phyloP scores from a whole-genome alignment of 2,329 filamentous ascomycete genomes.

The Diplodia intermedia region DNA sequence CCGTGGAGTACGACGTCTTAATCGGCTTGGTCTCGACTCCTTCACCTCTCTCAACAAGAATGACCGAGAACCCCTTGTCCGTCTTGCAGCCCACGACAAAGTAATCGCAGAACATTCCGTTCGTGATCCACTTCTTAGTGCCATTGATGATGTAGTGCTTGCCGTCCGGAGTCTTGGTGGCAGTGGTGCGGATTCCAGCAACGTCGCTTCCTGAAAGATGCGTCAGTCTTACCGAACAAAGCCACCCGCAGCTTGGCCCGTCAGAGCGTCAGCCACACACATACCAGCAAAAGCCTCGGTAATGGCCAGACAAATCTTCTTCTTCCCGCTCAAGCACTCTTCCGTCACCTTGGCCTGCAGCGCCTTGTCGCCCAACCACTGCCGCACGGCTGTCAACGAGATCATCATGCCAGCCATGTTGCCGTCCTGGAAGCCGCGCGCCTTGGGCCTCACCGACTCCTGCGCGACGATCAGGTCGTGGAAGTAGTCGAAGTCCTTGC shows the following conservation, averaged over 20 bases:
- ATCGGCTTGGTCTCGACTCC: conserved; percentile 78
- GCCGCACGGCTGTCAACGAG: conserved; percentile 77
- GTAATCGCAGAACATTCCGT: conserved; percentile 81
- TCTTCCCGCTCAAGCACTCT: conserved; percentile 78
- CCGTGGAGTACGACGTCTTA: conserved; percentile 80
- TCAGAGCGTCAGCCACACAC: conserved; percentile 1
- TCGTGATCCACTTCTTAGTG: conserved; percentile 87
- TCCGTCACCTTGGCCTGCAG: conserved; percentile 71
- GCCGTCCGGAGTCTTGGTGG: conserved; percentile 52
- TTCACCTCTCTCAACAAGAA: conserved; percentile 76
- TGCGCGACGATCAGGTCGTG: conserved; percentile 80
- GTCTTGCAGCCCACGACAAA: conserved; percentile 83
- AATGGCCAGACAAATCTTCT: conserved; percentile 88
- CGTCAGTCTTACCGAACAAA: conserved; percentile 2
- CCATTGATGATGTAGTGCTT: conserved; percentile 70
- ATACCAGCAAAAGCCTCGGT: conserved; percentile 78
- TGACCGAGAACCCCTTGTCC: conserved; percentile 77
- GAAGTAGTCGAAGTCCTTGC: conserved; percentile 86
- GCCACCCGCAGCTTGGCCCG: not conserved
- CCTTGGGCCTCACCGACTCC: conserved; percentile 73
- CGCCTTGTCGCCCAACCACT: conserved; percentile 73
- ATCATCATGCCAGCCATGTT: conserved; percentile 90
- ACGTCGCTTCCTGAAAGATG: conserved; percentile 71
- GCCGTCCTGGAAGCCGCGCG: conserved; percentile 74
- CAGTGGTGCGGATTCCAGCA: conserved; percentile 78